Percentiles rank a stretch among this genome's conserved stretches.
Conservation (phyloP, 371 early-diverging fungal species). For the Thermomucor indicae-seudaticae region DNA sequence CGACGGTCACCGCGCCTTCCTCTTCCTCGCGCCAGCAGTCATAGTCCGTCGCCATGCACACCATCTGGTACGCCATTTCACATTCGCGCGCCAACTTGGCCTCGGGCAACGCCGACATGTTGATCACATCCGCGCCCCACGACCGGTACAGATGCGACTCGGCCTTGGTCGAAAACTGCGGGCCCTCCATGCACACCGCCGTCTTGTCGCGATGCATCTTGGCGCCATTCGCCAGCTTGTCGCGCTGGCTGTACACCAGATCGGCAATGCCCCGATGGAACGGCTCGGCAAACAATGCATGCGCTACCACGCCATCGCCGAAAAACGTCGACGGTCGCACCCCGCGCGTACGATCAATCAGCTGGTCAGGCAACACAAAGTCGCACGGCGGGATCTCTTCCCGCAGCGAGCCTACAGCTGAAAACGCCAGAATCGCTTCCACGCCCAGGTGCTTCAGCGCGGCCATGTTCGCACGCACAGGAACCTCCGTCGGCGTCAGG, state of each 20-base stretch:
- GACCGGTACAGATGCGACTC: conserved; percentile 94
- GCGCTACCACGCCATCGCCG: conserved; percentile 88
- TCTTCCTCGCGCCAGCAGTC: conserved; percentile 91
- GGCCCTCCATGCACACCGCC: conserved; percentile 96
- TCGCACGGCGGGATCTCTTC: conserved; percentile 93
- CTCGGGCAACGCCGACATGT: conserved; percentile 96
- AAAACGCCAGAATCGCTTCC: conserved; percentile 89
- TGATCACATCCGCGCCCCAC: conserved; percentile 93
- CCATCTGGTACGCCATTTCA: conserved; percentile 96
- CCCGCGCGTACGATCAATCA: conserved; percentile 97
- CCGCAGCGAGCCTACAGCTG: conserved; percentile 89
- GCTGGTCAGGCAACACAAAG: conserved; percentile 91
- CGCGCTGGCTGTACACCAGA: conserved; percentile 60
- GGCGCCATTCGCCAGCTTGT: conserved; percentile 37
- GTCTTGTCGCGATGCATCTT: conserved; percentile 79
- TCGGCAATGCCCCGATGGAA: conserved; percentile 77
- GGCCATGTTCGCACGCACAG: conserved; percentile 95
- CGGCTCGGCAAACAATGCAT: conserved; percentile 93
- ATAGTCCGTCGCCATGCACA: conserved; percentile 99
- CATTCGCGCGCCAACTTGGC: conserved; percentile 96
- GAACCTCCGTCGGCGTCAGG: conserved; percentile 87
- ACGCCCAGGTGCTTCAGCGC: conserved; percentile 94
- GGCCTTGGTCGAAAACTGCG: conserved; percentile 94
- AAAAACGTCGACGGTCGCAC: conserved; percentile 84
- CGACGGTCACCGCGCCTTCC: conserved; percentile 90